Conservation (phyloP, 2,329 filamentous ascomycete genomes). For the Aschersonia sp. region DNA sequence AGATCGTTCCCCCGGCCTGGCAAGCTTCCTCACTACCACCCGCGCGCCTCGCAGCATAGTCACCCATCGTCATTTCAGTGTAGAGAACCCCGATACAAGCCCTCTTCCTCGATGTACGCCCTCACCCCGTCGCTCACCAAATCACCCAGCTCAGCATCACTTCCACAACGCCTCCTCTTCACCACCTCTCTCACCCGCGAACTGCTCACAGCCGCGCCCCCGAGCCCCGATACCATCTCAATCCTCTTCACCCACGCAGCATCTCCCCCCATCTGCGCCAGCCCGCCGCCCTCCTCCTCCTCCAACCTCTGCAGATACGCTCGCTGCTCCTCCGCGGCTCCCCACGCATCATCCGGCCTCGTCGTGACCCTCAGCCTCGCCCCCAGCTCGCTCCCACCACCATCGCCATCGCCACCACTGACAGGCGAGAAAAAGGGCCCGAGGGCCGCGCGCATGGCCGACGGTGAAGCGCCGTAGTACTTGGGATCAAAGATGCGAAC, state of each 20-base stretch:
- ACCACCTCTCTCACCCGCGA: constrained; percentile 49
- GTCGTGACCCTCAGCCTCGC: constrained; percentile 50
- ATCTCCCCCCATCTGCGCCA: constrained; percentile 38
- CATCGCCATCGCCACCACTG: constrained; percentile 4
- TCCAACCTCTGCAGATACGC: constrained; percentile 37
- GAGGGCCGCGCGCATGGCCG: constrained; percentile 35
- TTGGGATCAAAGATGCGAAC: constrained; percentile 57
- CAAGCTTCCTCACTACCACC: too few relatives aligned
- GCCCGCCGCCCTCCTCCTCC: constrained; percentile 14
- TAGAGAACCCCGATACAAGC: constrained; percentile 29
- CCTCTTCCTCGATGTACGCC: constrained; percentile 39
- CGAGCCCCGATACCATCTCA: constrained; percentile 37
- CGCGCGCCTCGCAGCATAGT: too few relatives aligned
- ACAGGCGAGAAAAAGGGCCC: constrained; percentile 41
- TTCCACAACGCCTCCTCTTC: constrained; percentile 26
- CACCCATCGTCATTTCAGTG: not conserved
- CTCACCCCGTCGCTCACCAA: constrained; percentile 43
- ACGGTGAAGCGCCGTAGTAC: constrained; percentile 38
- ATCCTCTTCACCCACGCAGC: constrained; percentile 44
- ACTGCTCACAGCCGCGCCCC: constrained; percentile 30
- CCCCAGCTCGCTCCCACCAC: constrained; percentile 19
- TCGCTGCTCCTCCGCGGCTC: constrained; percentile 25
- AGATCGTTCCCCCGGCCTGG: too few relatives aligned
- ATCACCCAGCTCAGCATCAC: constrained; percentile 29
- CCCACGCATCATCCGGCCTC: constrained; percentile 47